Base-by-base conservation (phyloP, 345 rosid species). In the Syzygium jambos region DNA sequence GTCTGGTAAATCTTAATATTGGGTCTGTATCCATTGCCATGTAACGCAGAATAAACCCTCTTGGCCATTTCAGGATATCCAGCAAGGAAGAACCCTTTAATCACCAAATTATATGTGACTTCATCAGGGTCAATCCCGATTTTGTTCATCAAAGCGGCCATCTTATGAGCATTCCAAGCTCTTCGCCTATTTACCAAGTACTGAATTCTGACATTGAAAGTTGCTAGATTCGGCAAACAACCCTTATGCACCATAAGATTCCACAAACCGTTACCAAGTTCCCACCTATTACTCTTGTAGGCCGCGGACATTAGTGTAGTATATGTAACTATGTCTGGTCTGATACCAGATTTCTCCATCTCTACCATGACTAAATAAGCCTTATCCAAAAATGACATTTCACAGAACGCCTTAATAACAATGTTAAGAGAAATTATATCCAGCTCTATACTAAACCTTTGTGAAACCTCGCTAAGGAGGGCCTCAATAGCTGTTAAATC, bases 191-290 rank as follows among this genome's bases (percentile, higher is more conserved):
- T 90, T 82, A 95, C 94, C 91, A 96, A 84, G 91, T 90, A 91
- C 91, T 95, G 97, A 89, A 96, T 93, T 92, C 97, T 94, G 86
- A 91, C 95, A 86, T 95, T 96, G 90, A 94, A 96, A 52, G 96
- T 94, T 43, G 97, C 91, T 87, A 94, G 92, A 92, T 94, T 94
- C 54, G 98, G 98, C 73, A 61, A 92, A 85, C 98, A 94, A 6
- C 98, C 94, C 90, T 92, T 95, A 85, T 87, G 94, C 86, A 95
- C 91, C 98, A 95, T 95, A 88, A 90, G 94, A 88, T 95, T 96
- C 98, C 98, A 96, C 88, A 95, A 84, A 25, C 98, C 98, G 73
- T 95, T 94, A 68, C 95, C 95, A 88, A 95, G 88, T 90, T 93
- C 91, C 46, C 87, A 88, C 52, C 90, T 88, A n/a, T 93, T 91